Evolutionary conservation across 1,284 basidiomycete genomes (phyloP).

Genomic region (Trametes polyzona): DNA sequence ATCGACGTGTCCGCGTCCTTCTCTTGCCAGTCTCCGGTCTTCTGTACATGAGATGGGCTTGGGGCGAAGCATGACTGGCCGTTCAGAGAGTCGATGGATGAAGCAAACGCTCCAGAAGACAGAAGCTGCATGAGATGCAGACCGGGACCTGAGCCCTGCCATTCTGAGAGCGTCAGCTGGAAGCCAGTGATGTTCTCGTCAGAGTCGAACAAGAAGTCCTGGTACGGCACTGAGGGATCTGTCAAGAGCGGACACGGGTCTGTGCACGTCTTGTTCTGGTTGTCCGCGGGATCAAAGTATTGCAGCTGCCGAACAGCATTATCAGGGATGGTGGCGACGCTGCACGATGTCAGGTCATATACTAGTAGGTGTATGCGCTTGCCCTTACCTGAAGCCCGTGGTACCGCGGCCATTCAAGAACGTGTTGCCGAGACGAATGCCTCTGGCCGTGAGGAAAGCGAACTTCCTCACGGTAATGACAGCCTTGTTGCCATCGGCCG

Average conservation of each 20-base stretch:
- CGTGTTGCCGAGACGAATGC: conserved; percentile 91
- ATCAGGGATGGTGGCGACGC: conserved; percentile 86
- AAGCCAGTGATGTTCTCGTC: conserved; percentile 78
- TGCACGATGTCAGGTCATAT: conserved; percentile 38
- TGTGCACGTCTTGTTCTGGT: conserved; percentile 74
- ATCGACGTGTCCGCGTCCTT: conserved; percentile 71
- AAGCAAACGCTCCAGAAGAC: conserved; percentile 88
- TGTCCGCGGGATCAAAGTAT: conserved; percentile 78
- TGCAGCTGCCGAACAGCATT: conserved; percentile 79
- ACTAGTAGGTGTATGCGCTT: not conserved
- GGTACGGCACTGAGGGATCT: conserved; percentile 76
- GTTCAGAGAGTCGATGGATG: conserved; percentile 65
- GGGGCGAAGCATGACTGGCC: conserved; percentile 76
- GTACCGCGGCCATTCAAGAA: conserved; percentile 83
- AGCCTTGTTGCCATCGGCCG: conserved; percentile 68
- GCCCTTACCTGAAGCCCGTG: conserved; percentile 78
- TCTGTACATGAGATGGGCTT: conserved; percentile 62
- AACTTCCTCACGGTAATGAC: conserved; percentile 80
- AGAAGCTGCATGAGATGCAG: conserved; percentile 90
- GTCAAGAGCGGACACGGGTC: conserved; percentile 76
- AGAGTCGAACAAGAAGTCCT: conserved; percentile 83
- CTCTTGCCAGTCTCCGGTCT: conserved; percentile 72
- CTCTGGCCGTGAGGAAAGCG: conserved; percentile 71
- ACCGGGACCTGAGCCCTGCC: conserved; percentile 80
- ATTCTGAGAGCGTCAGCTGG: conserved; percentile 79